A percentile compares a stretch with the other conserved stretches of the same genome.
Evolutionary conservation across 2,329 filamentous ascomycete genomes (phyloP).

Genomic region (Ophiostoma sp.): DNA sequence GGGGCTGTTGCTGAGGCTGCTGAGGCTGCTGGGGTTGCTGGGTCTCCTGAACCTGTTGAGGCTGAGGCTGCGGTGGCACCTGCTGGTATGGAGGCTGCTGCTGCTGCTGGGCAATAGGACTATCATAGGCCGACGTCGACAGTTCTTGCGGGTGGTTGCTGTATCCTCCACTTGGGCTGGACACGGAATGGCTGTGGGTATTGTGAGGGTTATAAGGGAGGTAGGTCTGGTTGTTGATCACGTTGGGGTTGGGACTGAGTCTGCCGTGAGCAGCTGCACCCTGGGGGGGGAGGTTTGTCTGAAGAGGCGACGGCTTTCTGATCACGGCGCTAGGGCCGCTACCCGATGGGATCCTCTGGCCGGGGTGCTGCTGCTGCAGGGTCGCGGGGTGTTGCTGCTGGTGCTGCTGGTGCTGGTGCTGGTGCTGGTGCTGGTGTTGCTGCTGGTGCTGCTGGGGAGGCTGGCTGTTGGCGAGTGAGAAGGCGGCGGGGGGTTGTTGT

Average conservation of each 20-base stretch:
- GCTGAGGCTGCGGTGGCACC: slow-evolving; percentile 44
- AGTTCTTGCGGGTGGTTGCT: slow-evolving; percentile 72
- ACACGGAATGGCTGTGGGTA: slow-evolving; percentile 37
- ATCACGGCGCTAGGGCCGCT: slow-evolving; percentile 36
- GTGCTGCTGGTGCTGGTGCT: slow-evolving; percentile 18
- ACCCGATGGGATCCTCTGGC: slow-evolving; percentile 44
- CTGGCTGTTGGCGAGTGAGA: neutral
- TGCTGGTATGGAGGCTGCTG: slow-evolving; percentile 36
- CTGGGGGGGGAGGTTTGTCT: slow-evolving; percentile 40
- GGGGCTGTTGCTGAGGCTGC: slow-evolving; percentile 26
- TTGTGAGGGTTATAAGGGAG: slow-evolving; percentile 41
- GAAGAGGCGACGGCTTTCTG: slow-evolving; percentile 46
- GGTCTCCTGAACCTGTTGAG: slow-evolving; percentile 39
- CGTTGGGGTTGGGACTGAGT: neutral
- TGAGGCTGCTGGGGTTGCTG: slow-evolving; percentile 43
- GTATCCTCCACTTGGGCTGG: slow-evolving; percentile 51
- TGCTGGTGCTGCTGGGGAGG: slow-evolving; percentile 45
- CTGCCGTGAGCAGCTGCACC: neutral
- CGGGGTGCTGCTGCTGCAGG: slow-evolving; percentile 30
- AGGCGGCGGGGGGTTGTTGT: neutral
- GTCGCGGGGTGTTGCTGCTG: slow-evolving; percentile 14
- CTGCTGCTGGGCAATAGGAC: slow-evolving; percentile 49
- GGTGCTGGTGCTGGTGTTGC: slow-evolving; percentile 37
- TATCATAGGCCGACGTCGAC: slow-evolving; percentile 71
- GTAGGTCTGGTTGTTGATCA: slow-evolving; percentile 40